These are phyloP conservation scores for Xylariomycetidae sp. DNA, from an alignment of 2,329 filamentous ascomycete genomes.

Conservation along the genomic window DNA sequence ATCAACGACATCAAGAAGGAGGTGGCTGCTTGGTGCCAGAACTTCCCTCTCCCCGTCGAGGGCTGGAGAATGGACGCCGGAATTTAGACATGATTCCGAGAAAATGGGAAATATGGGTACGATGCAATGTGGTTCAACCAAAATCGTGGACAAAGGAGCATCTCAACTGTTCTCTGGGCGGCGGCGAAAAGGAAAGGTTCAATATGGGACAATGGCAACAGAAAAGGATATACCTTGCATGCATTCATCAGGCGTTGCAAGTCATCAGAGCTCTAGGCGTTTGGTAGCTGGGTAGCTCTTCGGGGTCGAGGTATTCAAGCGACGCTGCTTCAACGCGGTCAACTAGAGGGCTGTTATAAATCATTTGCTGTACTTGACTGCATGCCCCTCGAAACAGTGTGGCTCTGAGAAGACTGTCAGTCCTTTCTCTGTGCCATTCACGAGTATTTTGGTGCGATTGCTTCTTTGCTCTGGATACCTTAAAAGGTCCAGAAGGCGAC, in stretches of 20 bases:
- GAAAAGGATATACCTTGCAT: constrained; percentile 22
- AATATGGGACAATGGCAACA: constrained; percentile 15
- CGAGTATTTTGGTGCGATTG: too few relatives aligned
- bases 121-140: constrained; percentile 25
- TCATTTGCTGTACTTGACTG: too few relatives aligned
- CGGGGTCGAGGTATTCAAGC: constrained; percentile 21
- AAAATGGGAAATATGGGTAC: constrained; percentile 9
- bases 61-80: constrained; percentile 59
- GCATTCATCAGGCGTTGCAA: constrained; percentile 31
- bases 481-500: too few relatives aligned
- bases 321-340: constrained; percentile 36
- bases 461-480: too few relatives aligned
- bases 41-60: constrained; percentile 88
- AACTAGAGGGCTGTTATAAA: constrained; percentile 10
- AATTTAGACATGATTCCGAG: constrained; percentile 35
- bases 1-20: constrained; percentile 84
- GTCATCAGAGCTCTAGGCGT: constrained; percentile 21
- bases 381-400: too few relatives aligned
- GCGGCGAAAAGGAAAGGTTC: constrained; percentile 15
- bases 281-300: constrained; percentile 20
- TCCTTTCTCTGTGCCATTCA: too few relatives aligned
- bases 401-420: too few relatives aligned
- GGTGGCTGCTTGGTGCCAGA: constrained; percentile 78
- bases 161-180: constrained; percentile 27
- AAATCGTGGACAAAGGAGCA: constrained; percentile 23